phyloP scores from a whole-genome alignment of 2,329 filamentous ascomycete species.

The Pyricularia sp. region DNA sequence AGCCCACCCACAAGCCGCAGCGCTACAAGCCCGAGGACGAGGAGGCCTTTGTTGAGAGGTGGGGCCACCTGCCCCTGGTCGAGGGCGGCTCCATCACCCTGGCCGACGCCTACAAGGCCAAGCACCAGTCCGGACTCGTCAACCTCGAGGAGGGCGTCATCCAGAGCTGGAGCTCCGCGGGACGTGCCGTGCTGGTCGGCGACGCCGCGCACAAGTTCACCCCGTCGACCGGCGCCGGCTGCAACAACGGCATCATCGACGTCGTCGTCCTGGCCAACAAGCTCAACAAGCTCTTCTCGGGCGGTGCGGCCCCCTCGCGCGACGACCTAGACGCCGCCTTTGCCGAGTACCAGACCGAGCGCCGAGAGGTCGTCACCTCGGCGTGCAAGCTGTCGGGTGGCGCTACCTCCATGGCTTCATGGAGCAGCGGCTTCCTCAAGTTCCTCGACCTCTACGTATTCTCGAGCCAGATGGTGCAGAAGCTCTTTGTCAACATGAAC shows the following conservation, averaged over 20 bases:
- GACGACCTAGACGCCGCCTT: neutral
- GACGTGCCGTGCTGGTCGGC: conserved; percentile 41
- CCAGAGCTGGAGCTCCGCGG: conserved; percentile 85
- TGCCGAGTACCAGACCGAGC: neutral
- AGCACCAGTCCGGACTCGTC: neutral
- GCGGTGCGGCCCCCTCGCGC: neutral
- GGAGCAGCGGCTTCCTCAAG: neutral
- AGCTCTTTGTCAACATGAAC: neutral
- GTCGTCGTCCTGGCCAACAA: conserved; percentile 7
- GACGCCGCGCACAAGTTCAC: conserved; percentile 8
- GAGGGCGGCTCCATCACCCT: conserved; percentile 1
- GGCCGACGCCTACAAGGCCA: conserved; percentile 3
- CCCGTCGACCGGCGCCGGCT: conserved; percentile 5
- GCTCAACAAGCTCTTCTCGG: neutral
- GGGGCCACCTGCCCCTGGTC: conserved; percentile 2
- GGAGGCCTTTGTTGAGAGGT: conserved; percentile 1
- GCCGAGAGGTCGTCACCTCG: neutral
- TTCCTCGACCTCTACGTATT: neutral
- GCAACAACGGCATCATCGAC: conserved; percentile 6
- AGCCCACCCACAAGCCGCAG: neutral
- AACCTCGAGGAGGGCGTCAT: conserved; percentile 50
- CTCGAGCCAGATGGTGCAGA: neutral
- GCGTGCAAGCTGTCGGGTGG: neutral
- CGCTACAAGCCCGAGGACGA: conserved; percentile 5
- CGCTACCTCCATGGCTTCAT: neutral